Base-by-base conservation (phyloP, 306 rosid species). In the Erythrophleum fordii region DNA sequence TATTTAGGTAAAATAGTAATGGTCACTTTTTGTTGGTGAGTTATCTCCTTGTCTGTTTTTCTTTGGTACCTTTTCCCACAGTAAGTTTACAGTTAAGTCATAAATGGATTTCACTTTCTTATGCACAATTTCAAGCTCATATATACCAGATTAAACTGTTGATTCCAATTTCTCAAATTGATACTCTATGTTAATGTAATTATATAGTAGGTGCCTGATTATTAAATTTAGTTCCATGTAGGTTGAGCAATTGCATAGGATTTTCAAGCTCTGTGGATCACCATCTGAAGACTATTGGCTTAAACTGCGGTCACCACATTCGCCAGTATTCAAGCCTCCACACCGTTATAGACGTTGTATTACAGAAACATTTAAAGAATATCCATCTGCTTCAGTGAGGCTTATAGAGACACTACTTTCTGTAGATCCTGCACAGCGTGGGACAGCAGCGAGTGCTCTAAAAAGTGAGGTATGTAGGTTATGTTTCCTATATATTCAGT, bases 231-330 rank as follows among this genome's bases (percentile, higher is more conserved):
- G 75, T 82, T 73, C 44, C 42, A 69, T 88, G 83, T 77, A 95
- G 99, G 97, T 95, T 80, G 99, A 95, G 86, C 99, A 95, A 69
- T 86, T 95, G 83, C 99, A 95, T 85, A 93, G 96, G 85, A 95
- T 95, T 71, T 95, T 90, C 86, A 95, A 95, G 92, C 98, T 95
- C 22, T 93, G 99, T 61, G 99, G 99, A 70, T 95, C 99, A 16
- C 99, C 99, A 29, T 80, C 99, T 11, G 98, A 93, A 31, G 97
- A 95, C 62, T 95, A 95, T 76, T 93, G 99, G 98, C 85, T 78
- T 28, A 92, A 86, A 80, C 84, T 85, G 82, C 88, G 91, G 77
- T 78, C 82, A 77, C 87, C 94, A 28, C 89, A 77, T 84, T 86
- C 94, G 44, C 77, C 93, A 53, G 88, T 83, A 52, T 92, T 95